Evolutionary conservation across 2,329 filamentous ascomycete genomes (phyloP), one percentile per base, ranked within the genome.

Genomic region (Calonectria pseudoreteaudii): DNA sequence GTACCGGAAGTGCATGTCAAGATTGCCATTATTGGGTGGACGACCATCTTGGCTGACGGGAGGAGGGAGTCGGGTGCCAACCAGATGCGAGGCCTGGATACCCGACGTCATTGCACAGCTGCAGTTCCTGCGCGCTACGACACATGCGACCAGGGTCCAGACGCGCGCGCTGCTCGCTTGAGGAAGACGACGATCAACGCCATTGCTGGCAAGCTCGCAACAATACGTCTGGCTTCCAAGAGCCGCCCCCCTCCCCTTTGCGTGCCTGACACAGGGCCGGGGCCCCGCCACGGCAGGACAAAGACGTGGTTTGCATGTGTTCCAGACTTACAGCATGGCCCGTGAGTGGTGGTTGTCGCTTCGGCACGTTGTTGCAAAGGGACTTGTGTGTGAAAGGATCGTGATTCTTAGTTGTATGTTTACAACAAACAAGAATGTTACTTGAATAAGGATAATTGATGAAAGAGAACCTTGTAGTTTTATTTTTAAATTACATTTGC

Each of bases 51-150:
- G 38, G 72, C 38, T 6, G 66, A 74, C 50, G 77, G 70, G 23
- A 62, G 62, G 68, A 53, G 52, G 71, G 23, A 62, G 62, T 69
- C 58, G 52, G 71, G 75, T 72, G 69, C 73, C 67, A 58, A 75
- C 66, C 41, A 75, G 66, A 70, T 68, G 30, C 70, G 52, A 64
- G 53, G 52, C 70, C 41, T 76, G 58, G 69, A 30, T 72, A 41
- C 62, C 23, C 74, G 74, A 80, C 79, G 79, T 80, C 79, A 80
- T 80, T 58, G 74, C 58, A 74, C 79, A 71, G 60, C 14, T 65
- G 38, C 44, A 78, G 76, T 75, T 78, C 75, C 74, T 78, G 77
- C 73, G 65, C 74, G 71, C 49, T 68, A 72, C 67, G 41, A 68
- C 77, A 72, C 41, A 34, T 66, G 38, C 36, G 34, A 66, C 68